A percentile compares a stretch with the other conserved stretches of the same genome.
These are phyloP conservation scores for Claviceps paspali DNA, from an alignment of 2,329 filamentous ascomycete species.

Conservation along the genomic window DNA sequence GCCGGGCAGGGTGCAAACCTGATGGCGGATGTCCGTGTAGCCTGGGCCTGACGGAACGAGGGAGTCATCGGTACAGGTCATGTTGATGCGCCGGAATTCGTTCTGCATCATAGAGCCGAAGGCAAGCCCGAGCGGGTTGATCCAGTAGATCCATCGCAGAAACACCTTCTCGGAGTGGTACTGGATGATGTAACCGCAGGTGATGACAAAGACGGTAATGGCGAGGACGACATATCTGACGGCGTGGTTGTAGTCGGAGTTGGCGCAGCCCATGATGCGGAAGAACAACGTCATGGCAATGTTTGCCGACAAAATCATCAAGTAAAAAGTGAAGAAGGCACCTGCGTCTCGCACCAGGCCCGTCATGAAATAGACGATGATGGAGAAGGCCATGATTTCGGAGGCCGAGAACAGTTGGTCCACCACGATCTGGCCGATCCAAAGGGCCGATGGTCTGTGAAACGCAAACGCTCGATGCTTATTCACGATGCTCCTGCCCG, in stretches of 20 bases:
- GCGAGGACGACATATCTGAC: slow-evolving; percentile 68
- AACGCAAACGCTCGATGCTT: slow-evolving; percentile 78
- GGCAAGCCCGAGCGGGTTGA: slow-evolving; percentile 58
- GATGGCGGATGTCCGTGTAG: slow-evolving; percentile 57
- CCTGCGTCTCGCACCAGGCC: slow-evolving; percentile 53
- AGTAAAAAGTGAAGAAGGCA: slow-evolving; percentile 63
- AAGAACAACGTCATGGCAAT: slow-evolving; percentile 66
- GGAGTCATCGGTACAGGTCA: slow-evolving; percentile 53
- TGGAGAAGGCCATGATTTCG: slow-evolving; percentile 55
- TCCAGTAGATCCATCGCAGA: slow-evolving; percentile 67
- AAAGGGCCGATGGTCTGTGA: slow-evolving; percentile 66
- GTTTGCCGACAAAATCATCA: slow-evolving; percentile 54
- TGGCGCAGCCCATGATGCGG: slow-evolving; percentile 57
- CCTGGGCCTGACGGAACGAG: slow-evolving; percentile 56
- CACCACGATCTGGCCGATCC: slow-evolving; percentile 70
- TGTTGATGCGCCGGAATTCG: slow-evolving; percentile 55
- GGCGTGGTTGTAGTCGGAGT: slow-evolving; percentile 71
- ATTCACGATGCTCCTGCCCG: slow-evolving; percentile 61
- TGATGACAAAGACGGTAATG: slow-evolving; percentile 70
- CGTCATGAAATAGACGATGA: slow-evolving; percentile 71
- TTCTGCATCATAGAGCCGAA: slow-evolving; percentile 77
- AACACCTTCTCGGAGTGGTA: slow-evolving; percentile 60
- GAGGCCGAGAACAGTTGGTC: slow-evolving; percentile 57
- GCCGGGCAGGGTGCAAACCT: slow-evolving; percentile 69
- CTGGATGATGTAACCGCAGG: slow-evolving; percentile 72